A percentile compares a stretch with the other conserved stretches of the same genome.
phyloP scores from a whole-genome alignment of 352 stramenopile genomes.

The Elongisporangium prolatum region DNA sequence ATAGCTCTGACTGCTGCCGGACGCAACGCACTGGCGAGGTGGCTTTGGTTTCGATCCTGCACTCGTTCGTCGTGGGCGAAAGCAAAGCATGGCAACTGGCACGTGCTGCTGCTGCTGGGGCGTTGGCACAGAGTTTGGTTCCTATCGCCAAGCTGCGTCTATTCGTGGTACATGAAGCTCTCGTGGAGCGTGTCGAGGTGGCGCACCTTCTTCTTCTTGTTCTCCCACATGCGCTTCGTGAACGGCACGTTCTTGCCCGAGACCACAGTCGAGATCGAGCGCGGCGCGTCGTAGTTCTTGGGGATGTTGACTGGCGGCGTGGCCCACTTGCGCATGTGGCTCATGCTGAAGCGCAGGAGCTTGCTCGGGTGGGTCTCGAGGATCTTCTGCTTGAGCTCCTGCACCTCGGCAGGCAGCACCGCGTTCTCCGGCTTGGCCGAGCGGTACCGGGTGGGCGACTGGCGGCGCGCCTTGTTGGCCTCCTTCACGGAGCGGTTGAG shows the following conservation, averaged over 20 bases:
- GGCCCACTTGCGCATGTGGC: slow-evolving; percentile 38
- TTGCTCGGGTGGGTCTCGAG: slow-evolving; percentile 36
- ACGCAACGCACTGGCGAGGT: neutral
- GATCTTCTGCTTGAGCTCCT: slow-evolving; percentile 45
- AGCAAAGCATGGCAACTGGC: neutral
- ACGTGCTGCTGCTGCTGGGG: neutral
- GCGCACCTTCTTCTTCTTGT: slow-evolving; percentile 31
- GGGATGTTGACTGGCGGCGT: slow-evolving; percentile 49
- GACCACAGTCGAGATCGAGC: slow-evolving; percentile 29
- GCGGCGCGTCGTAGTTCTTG: slow-evolving; percentile 24
- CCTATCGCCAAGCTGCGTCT: neutral
- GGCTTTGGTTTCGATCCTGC: neutral
- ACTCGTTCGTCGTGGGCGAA: neutral
- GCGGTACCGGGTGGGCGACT: slow-evolving; percentile 15
- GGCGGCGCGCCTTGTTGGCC: neutral
- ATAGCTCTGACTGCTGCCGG: neutral
- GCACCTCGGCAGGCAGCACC: slow-evolving; percentile 31
- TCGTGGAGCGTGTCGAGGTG: slow-evolving; percentile 49
- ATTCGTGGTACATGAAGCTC: slow-evolving; percentile 25
- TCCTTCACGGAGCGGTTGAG: neutral
- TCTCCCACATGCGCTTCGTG: slow-evolving; percentile 42
- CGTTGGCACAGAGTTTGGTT: neutral
- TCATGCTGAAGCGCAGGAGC: slow-evolving; percentile 43
- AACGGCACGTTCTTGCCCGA: slow-evolving; percentile 40
- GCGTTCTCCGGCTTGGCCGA: slow-evolving; percentile 9